Evolutionary conservation across 495 filamentous ascomycete genomes (phyloP).

Genomic region (Penicillium cosmopolitanum): DNA sequence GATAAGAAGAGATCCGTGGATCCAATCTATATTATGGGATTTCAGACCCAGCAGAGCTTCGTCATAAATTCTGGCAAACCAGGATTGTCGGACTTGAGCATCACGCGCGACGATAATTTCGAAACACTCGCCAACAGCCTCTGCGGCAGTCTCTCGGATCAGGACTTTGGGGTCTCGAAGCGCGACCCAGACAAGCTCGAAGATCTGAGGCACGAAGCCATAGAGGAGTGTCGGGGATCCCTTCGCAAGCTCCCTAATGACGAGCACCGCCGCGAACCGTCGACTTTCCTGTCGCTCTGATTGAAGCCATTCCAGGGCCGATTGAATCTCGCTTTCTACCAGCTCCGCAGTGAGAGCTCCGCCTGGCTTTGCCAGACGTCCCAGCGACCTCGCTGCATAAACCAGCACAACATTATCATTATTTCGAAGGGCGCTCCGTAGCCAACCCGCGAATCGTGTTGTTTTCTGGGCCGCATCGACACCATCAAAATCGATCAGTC

Average conservation of each 20-base stretch:
- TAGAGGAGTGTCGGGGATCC: slow-evolving; percentile 95
- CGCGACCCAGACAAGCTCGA: slow-evolving; percentile 94
- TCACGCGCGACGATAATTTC: slow-evolving; percentile 92
- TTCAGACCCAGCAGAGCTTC: slow-evolving; percentile 80
- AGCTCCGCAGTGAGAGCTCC: slow-evolving; percentile 94
- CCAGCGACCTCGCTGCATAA: slow-evolving; percentile 82
- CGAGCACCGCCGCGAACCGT: slow-evolving; percentile 87
- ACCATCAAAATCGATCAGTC: slow-evolving; percentile 92
- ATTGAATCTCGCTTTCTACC: slow-evolving; percentile 94
- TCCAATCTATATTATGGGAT: slow-evolving; percentile 75
- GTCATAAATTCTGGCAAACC: slow-evolving; percentile 84
- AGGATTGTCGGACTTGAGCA: slow-evolving; percentile 76
- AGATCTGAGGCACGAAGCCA: slow-evolving; percentile 83
- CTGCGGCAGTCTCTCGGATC: slow-evolving; percentile 87
- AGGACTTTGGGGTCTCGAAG: slow-evolving; percentile 84
- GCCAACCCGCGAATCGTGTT: slow-evolving; percentile 84
- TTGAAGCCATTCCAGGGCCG: slow-evolving; percentile 92
- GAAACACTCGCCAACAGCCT: slow-evolving; percentile 90
- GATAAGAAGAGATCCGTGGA: slow-evolving; percentile 89
- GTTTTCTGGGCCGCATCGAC: slow-evolving; percentile 94
- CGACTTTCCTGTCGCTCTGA: slow-evolving; percentile 91
- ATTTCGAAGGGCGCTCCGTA: slow-evolving; percentile 84
- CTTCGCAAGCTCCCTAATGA: slow-evolving; percentile 84
- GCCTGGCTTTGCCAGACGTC: slow-evolving; percentile 86
- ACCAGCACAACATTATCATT: slow-evolving; percentile 88